Evolutionary conservation across 1,284 basidiomycete genomes (phyloP).

Genomic region (Leccinum pseudoinsigne): DNA sequence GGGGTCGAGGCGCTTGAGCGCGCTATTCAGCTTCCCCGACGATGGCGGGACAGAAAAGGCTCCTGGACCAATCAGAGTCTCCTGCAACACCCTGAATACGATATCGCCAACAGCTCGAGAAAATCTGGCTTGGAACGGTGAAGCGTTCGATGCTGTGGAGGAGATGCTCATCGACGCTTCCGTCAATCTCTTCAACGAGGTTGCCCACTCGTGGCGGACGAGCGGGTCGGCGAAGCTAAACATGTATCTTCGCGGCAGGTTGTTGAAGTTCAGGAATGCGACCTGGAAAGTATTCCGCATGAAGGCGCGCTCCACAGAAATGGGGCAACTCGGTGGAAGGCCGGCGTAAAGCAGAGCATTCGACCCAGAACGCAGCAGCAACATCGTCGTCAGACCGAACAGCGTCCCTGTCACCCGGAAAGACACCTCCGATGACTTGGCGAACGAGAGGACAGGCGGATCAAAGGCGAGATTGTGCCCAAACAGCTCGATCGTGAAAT

Average conservation of each 20-base stretch:
- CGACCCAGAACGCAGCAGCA: slow-evolving; percentile 77
- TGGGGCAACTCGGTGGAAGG: slow-evolving; percentile 71
- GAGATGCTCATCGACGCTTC: slow-evolving; percentile 40
- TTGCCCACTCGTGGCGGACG: slow-evolving; percentile 73
- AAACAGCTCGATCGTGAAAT: slow-evolving; percentile 77
- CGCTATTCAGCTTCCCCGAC: slow-evolving; percentile 22
- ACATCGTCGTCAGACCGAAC: slow-evolving; percentile 79
- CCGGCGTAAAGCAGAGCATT: slow-evolving; percentile 81
- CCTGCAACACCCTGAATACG: slow-evolving; percentile 80
- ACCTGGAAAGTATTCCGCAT: slow-evolving; percentile 95
- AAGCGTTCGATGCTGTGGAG: slow-evolving; percentile 33
- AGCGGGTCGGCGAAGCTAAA: slow-evolving; percentile 85
- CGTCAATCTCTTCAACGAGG: slow-evolving; percentile 69
- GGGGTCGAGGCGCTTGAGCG: slow-evolving; percentile 30
- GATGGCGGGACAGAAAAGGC: slow-evolving; percentile 26
- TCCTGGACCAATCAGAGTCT: slow-evolving; percentile 64
- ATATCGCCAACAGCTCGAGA: slow-evolving; percentile 67
- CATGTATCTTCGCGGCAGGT: slow-evolving; percentile 83
- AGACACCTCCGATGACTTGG: slow-evolving; percentile 72
- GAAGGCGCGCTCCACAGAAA: slow-evolving; percentile 87
- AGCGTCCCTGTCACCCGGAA: slow-evolving; percentile 85
- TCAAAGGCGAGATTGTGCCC: slow-evolving; percentile 88
- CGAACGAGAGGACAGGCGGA: slow-evolving; percentile 78
- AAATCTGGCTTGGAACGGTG: slow-evolving; percentile 45
- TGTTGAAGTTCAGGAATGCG: slow-evolving; percentile 74